Conservation (phyloP, 257 asterid genomes). For the Galeopsis tetrahit region DNA sequence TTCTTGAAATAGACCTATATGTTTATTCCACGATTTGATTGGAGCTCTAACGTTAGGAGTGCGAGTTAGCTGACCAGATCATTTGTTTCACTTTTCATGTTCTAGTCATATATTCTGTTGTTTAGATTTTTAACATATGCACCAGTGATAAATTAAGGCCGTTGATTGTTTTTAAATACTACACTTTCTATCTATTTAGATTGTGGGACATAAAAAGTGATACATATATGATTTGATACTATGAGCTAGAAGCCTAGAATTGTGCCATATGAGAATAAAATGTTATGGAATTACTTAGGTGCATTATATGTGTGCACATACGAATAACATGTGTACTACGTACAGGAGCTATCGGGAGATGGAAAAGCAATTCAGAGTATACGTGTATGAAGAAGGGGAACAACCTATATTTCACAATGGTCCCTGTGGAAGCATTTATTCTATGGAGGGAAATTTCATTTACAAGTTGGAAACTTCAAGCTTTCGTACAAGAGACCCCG, state of each 20-base stretch:
- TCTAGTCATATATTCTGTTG: not conserved
- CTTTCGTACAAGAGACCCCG: slow-evolving; percentile 72
- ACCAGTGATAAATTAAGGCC: not conserved
- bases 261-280: not conserved
- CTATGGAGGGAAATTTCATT: slow-evolving; percentile 88
- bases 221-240: not conserved
- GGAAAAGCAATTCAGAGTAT: slow-evolving; percentile 80
- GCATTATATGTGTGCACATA: not conserved
- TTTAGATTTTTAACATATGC: not conserved
- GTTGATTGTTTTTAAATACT: not conserved
- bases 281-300: not conserved
- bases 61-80: not conserved
- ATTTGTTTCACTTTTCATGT: not conserved
- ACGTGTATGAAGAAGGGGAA: slow-evolving; percentile 89
- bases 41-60: not conserved
- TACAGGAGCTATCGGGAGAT: slow-evolving; percentile 89
- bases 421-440: slow-evolving; percentile 86
- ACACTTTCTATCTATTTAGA: not conserved
- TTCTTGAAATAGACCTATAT: not conserved
- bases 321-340: not conserved
- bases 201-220: not conserved
- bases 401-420: slow-evolving; percentile 92
- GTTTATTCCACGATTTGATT: not conserved
- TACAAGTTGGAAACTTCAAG: slow-evolving; percentile 62
- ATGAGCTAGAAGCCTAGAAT: slow-evolving; percentile 6